phyloP scores from a whole-genome alignment of 2,329 filamentous ascomycete species.

The Bipolaris zeicola region DNA sequence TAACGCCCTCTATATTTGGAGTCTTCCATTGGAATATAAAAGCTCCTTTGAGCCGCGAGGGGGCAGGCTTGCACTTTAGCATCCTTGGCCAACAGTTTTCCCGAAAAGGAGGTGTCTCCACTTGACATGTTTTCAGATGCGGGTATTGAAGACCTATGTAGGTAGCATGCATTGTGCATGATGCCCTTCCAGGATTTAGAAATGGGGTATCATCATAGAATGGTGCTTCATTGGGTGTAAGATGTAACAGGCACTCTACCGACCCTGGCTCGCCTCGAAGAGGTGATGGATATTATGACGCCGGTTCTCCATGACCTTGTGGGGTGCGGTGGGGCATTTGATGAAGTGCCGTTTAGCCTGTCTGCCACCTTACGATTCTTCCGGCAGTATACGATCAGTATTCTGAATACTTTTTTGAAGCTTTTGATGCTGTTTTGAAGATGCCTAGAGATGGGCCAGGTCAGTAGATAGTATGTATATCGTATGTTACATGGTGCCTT shows the following conservation, averaged over 20 bases:
- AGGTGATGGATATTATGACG: slow-evolving; percentile 26
- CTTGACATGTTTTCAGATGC: slow-evolving; percentile 14
- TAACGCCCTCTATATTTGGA: neutral
- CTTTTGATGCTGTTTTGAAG: neutral
- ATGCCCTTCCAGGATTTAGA: neutral
- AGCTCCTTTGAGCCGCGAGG: slow-evolving; percentile 36
- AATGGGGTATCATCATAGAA: neutral
- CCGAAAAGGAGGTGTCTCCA: slow-evolving; percentile 14
- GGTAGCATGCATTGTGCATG: slow-evolving; percentile 6
- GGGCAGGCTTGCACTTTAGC: slow-evolving; percentile 23
- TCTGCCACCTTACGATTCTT: slow-evolving; percentile 23
- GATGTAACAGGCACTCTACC: slow-evolving; percentile 13
- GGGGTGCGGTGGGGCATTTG: slow-evolving; percentile 35
- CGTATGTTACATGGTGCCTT: neutral
- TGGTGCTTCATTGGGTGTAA: slow-evolving; percentile 15
- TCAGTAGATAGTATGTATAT: neutral
- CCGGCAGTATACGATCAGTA: slow-evolving; percentile 25
- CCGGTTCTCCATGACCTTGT: slow-evolving; percentile 27
- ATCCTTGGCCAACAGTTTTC: slow-evolving; percentile 20
- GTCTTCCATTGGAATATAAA: slow-evolving; percentile 15
- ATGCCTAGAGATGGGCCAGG: neutral
- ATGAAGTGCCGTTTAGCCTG: slow-evolving; percentile 41
- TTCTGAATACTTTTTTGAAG: neutral
- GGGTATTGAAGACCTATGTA: slow-evolving; percentile 14
- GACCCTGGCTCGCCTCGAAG: slow-evolving; percentile 15